phyloP scores from a whole-genome alignment of 805 yeast species.

The Pichia insulana region DNA sequence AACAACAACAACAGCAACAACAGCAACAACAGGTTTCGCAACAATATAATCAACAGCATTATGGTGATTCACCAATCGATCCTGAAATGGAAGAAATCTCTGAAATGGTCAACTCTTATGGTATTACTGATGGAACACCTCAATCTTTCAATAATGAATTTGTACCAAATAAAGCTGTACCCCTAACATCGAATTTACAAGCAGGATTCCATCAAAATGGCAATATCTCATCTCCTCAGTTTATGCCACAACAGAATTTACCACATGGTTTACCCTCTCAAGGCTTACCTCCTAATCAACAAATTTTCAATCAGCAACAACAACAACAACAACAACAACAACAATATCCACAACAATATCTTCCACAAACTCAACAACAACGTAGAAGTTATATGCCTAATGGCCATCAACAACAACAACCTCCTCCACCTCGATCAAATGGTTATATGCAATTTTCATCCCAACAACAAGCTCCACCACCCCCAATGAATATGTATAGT shows the following conservation, averaged over 20 bases:
- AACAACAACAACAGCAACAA: constrained; percentile 9
- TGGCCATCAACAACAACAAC: constrained; percentile 1
- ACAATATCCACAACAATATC: constrained; percentile 3
- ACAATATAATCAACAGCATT: not conserved
- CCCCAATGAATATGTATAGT: constrained; percentile 5
- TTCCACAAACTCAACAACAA: constrained; percentile 5
- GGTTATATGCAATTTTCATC: constrained; percentile 10
- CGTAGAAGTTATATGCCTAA: constrained; percentile 4
- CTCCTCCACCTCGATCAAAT: constrained; percentile 1
- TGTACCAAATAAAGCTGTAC: not conserved
- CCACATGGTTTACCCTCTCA: constrained; percentile 30
- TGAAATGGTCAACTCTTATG: constrained; percentile 25
- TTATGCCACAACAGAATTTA: constrained; percentile 22
- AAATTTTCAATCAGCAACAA: constrained; percentile 18
- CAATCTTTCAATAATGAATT: constrained; percentile 10
- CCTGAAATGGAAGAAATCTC: constrained; percentile 26
- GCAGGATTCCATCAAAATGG: constrained; percentile 11
- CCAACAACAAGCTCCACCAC: constrained; percentile 4
- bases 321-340: constrained; percentile 7
- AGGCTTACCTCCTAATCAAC: constrained; percentile 27
- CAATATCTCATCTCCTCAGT: constrained; percentile 21
- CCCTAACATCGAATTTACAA: constrained; percentile 13
- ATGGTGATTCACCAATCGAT: constrained; percentile 18
- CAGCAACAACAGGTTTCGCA: constrained; percentile 8
- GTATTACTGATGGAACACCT: constrained; percentile 22